Percentiles rank a stretch among this genome's conserved stretches.
phyloP scores from a whole-genome alignment of 2,329 filamentous ascomycete genomes.

The Pyrenophora seminiperda region DNA sequence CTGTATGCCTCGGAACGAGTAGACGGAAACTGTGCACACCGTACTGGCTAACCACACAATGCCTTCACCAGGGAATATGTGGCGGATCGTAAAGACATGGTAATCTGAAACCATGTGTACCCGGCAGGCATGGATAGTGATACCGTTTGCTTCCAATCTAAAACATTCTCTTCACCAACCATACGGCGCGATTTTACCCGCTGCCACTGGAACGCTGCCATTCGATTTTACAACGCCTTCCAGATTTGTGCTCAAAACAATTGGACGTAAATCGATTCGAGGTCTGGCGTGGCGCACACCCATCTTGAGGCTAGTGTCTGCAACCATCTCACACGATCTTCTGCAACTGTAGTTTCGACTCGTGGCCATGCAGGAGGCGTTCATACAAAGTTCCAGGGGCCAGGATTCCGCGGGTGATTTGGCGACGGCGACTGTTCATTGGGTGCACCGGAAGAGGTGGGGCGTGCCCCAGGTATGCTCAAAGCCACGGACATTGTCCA shows the following conservation, averaged over 20 bases:
- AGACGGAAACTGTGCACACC: background rate
- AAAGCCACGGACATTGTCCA: conserved; percentile 6
- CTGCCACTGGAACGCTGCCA: background rate
- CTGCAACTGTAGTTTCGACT: conserved; percentile 4
- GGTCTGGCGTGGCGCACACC: conserved; percentile 2
- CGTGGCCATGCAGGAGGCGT: conserved; percentile 9
- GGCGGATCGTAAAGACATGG: background rate
- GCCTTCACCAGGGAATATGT: background rate
- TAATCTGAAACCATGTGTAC: conserved; percentile 5
- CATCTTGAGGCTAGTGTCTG: conserved; percentile 5
- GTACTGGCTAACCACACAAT: background rate
- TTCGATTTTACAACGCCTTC: background rate
- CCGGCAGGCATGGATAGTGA: conserved; percentile 8
- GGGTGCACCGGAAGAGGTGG: conserved; percentile 9
- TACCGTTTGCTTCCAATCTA: conserved; percentile 5
- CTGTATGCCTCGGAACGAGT: background rate
- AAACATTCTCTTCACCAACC: background rate
- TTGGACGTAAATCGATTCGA: background rate
- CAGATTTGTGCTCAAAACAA: background rate
- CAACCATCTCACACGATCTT: conserved; percentile 7
- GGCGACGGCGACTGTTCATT: conserved; percentile 4
- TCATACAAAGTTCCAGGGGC: conserved; percentile 3
- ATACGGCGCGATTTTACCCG: background rate
- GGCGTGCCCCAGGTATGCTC: conserved; percentile 8
- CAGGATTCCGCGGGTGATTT: conserved; percentile 5